phyloP scores from a whole-genome alignment of 768 basidiomycete genomes.

The Phaffia tasmanica region DNA sequence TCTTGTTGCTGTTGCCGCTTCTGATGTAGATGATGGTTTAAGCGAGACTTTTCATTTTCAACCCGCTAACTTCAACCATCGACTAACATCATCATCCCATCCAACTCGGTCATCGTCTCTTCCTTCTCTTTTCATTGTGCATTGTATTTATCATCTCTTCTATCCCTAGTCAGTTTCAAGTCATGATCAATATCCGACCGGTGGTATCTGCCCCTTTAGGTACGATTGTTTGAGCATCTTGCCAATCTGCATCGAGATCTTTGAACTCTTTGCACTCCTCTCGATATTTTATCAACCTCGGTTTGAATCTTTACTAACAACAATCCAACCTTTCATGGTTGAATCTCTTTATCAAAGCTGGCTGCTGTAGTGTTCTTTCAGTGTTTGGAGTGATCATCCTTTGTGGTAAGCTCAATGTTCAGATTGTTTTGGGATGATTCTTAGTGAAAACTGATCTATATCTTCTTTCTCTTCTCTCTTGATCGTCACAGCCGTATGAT shows the following conservation, averaged over 20 bases:
- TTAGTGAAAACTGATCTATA: background rate
- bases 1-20: too few relatives aligned
- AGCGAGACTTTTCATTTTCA: background rate
- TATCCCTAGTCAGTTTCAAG: background rate
- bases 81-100: background rate
- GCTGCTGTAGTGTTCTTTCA: slow-evolving; percentile 23
- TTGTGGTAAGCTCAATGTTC: slow-evolving; percentile 2
- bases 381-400: slow-evolving; percentile 25
- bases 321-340: background rate
- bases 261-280: background rate
- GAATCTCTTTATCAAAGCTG: background rate
- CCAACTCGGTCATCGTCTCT: background rate
- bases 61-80: background rate
- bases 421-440: background rate
- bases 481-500: background rate
- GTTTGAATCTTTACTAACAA: background rate
- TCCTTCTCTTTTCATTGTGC: background rate
- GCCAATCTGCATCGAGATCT: background rate
- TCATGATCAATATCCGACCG: slow-evolving; percentile 14
- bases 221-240: background rate
- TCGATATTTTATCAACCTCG: background rate
- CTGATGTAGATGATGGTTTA: background rate
- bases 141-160: background rate
- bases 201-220: slow-evolving; percentile 22
- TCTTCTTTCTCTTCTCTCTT: background rate